These are phyloP conservation scores for Athelia psychrophila DNA, from an alignment of 1,284 basidiomycete species.

Conservation along the genomic window DNA sequence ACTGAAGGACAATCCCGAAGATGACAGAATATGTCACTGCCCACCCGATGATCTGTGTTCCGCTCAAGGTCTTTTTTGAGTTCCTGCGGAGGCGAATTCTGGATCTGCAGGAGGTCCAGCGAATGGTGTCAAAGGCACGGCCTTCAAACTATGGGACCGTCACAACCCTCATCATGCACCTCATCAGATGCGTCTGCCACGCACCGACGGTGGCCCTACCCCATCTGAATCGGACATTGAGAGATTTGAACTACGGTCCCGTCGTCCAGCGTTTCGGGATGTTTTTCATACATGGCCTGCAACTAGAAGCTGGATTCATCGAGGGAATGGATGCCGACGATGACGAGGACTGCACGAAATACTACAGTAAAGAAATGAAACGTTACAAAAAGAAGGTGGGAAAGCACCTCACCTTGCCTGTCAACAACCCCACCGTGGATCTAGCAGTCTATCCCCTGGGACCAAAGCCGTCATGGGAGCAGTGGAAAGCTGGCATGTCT, in stretches of 20 bases:
- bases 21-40: neutral
- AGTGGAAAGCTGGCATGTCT: neutral
- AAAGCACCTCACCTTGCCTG: neutral
- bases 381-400: neutral
- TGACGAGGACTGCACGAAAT: neutral
- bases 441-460: neutral
- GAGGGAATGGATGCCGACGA: slow-evolving; percentile 1
- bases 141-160: slow-evolving; percentile 8
- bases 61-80: slow-evolving; percentile 5
- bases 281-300: slow-evolving; percentile 14
- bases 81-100: slow-evolving; percentile 1
- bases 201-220: slow-evolving; percentile 5
- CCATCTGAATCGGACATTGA: slow-evolving; percentile 11
- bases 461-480: neutral
- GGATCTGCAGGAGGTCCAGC: slow-evolving; percentile 7
- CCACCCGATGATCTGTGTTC: slow-evolving; percentile 6
- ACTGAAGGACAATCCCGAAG: neutral
- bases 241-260: slow-evolving; percentile 3
- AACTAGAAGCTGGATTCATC: neutral
- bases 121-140: neutral
- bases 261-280: neutral
- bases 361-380: neutral
- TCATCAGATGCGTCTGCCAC: slow-evolving; percentile 3
- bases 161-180: slow-evolving; percentile 10
- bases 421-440: neutral